Evolutionary conservation across 306 rosid genomes (phyloP), one percentile per base, ranked within the genome.

Genomic region (Alnus rubra): DNA sequence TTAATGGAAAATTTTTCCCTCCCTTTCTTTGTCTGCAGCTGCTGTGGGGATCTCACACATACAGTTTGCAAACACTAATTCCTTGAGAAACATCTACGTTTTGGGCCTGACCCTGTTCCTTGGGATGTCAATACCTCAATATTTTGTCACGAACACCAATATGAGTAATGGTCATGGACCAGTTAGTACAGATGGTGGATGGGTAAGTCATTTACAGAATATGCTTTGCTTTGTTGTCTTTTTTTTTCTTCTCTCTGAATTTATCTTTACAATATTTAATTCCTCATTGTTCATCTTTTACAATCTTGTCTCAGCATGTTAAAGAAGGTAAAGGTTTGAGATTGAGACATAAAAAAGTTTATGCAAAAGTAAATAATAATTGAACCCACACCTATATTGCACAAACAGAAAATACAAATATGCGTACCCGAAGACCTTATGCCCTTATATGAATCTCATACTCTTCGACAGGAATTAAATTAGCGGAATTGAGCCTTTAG

Each of bases 61-160:
- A 0, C 91, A 89, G 80, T 89, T 87, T 71, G 75, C 87, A 18
- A 95, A 95, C 82, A 84, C 4, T 73, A 95, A 95, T 83, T 90
- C 92, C 72, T 87, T 96, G 86, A 90, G 99, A 85, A 96, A 96
- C 76, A 82, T 91, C 23, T 96, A 96, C 67, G 76, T 93, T 65
- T 78, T 93, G 59, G 99, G 99, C 62, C 84, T 96, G 80, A 47
- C 97, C 69, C 69, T 96, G 87, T 93, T 93, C 82, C 97, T 96
- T 19, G 93, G 92, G 47, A 90, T 96, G 31, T 96, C 99, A 54
- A 90, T 96, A 79, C 87, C 98, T 68, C 99, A 96, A 85, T 96
- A 96, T 74, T 96, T 96, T 16, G 74, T 88, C 73, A 82, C 49
- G 49, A 87, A 82, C 87, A 89, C 97, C 2, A 16, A 89, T 33